Evolutionary conservation across 2,329 filamentous ascomycete genomes (phyloP).

Genomic region (Penicillium sp.): DNA sequence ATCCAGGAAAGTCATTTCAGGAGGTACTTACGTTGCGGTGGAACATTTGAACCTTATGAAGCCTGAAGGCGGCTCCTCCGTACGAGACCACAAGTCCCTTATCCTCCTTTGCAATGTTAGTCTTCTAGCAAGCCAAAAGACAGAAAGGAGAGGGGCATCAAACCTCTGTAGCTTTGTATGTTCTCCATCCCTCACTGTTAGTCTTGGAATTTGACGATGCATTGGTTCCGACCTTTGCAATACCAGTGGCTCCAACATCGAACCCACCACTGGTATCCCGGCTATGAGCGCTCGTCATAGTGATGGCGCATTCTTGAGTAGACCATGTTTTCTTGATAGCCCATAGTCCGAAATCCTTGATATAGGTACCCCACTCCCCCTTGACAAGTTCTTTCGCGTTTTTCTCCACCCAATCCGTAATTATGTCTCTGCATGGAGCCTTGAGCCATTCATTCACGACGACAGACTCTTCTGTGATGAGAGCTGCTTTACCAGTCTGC

Average conservation of each 20-base stretch:
- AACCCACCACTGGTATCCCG: slow-evolving; percentile 10
- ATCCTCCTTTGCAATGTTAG: neutral
- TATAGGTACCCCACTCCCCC: neutral
- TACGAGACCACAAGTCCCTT: slow-evolving; percentile 2
- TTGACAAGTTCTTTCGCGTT: slow-evolving; percentile 9
- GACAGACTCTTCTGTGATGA: neutral
- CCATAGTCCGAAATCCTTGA: slow-evolving; percentile 8
- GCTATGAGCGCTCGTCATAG: slow-evolving; percentile 5
- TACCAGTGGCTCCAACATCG: slow-evolving; percentile 9
- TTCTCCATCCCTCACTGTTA: slow-evolving; percentile 7
- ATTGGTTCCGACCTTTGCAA: slow-evolving; percentile 8
- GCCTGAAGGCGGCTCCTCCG: slow-evolving; percentile 2
- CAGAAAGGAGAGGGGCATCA: neutral
- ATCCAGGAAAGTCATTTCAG: neutral
- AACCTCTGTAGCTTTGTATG: slow-evolving; percentile 4
- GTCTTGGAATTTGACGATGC: slow-evolving; percentile 5
- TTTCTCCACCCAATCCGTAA: slow-evolving; percentile 6
- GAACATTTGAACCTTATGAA: neutral
- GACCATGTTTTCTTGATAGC: slow-evolving; percentile 9
- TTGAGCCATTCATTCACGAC: slow-evolving; percentile 2
- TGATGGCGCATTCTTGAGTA: slow-evolving; percentile 9
- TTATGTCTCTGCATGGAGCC: neutral
- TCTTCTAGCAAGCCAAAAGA: neutral
- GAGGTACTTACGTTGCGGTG: slow-evolving; percentile 1
- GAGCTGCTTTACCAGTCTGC: slow-evolving; percentile 7